phyloP scores from a whole-genome alignment of 2,329 filamentous ascomycete genomes.

The Thermothelomyces thermophilus region DNA sequence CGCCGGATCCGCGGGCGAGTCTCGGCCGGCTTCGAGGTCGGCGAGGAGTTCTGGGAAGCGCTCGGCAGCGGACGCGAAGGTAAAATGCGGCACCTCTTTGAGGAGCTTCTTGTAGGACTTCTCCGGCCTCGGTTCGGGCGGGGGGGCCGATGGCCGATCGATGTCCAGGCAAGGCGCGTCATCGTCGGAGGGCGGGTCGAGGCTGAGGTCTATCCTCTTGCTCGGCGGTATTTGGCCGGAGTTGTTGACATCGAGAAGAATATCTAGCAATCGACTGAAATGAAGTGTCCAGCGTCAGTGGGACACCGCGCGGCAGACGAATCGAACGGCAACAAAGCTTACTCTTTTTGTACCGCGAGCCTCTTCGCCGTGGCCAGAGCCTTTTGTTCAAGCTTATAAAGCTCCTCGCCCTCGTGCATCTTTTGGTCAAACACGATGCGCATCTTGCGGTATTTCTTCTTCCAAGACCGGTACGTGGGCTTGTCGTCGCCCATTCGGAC shows the following conservation, averaged over 20 bases:
- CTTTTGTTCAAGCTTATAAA: slow-evolving; percentile 75
- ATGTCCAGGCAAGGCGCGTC: slow-evolving; percentile 66
- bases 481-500: slow-evolving; percentile 36
- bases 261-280: slow-evolving; percentile 73
- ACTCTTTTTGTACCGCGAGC: slow-evolving; percentile 91
- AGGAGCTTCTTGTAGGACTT: slow-evolving; percentile 48
- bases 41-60: slow-evolving; percentile 53
- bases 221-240: slow-evolving; percentile 68
- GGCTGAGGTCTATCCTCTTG: slow-evolving; percentile 65
- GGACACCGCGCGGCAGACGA: slow-evolving; percentile 12
- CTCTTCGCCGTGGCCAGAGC: slow-evolving; percentile 75
- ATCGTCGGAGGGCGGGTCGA: slow-evolving; percentile 39
- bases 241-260: slow-evolving; percentile 85
- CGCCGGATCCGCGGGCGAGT: slow-evolving; percentile 36
- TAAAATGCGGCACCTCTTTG: slow-evolving; percentile 45
- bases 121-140: slow-evolving; percentile 37
- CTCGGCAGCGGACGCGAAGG: slow-evolving; percentile 50
- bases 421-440: slow-evolving; percentile 69
- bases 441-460: slow-evolving; percentile 96
- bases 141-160: slow-evolving; percentile 62
- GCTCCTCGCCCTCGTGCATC: slow-evolving; percentile 73
- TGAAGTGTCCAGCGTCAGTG: slow-evolving; percentile 21
- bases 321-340: slow-evolving; percentile 31
- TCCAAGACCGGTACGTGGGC: slow-evolving; percentile 61
- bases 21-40: slow-evolving; percentile 40